These are phyloP conservation scores for Byssochlamys sp. DNA, from an alignment of 2,329 filamentous ascomycete genomes.

Conservation along the genomic window DNA sequence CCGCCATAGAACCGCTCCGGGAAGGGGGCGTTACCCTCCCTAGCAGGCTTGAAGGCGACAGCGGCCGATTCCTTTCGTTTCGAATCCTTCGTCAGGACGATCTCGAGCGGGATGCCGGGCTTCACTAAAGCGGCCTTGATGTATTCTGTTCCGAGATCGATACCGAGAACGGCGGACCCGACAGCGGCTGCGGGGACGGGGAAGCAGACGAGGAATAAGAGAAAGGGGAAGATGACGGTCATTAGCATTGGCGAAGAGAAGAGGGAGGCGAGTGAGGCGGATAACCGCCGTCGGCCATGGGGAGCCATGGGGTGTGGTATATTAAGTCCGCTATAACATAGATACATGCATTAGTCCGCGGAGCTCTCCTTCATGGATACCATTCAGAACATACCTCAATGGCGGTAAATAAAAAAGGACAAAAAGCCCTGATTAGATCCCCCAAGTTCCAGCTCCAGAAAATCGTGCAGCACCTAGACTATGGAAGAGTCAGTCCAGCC, in stretches of 20 bases:
- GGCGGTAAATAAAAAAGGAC: conserved; percentile 6
- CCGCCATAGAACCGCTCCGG: conserved; percentile 87
- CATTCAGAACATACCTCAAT: not conserved
- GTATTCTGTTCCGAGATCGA: conserved; percentile 92
- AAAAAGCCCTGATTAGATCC: not conserved
- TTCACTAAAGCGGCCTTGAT: conserved; percentile 94
- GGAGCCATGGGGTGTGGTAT: conserved; percentile 18
- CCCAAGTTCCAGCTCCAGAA: not conserved
- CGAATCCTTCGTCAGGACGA: conserved; percentile 94
- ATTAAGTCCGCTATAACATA: not conserved
- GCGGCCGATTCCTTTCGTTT: conserved; percentile 89
- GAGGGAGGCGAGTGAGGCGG: conserved; percentile 7
- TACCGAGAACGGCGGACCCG: conserved; percentile 71
- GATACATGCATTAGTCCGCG: not conserved
- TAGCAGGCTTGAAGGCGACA: conserved; percentile 84
- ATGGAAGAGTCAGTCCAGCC: not conserved
- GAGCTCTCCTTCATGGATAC: not conserved
- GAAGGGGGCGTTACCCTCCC: conserved; percentile 55
- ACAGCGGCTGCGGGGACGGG: conserved; percentile 50
- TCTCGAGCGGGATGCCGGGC: conserved; percentile 91
- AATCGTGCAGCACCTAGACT: not conserved
- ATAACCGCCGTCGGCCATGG: conserved; percentile 18
- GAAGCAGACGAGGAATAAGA: conserved; percentile 46
- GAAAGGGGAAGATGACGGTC: conserved; percentile 39
- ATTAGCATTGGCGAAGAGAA: conserved; percentile 27